Conservation (phyloP, 176 grass and related monocot species). For the Musa schizocarpa region DNA sequence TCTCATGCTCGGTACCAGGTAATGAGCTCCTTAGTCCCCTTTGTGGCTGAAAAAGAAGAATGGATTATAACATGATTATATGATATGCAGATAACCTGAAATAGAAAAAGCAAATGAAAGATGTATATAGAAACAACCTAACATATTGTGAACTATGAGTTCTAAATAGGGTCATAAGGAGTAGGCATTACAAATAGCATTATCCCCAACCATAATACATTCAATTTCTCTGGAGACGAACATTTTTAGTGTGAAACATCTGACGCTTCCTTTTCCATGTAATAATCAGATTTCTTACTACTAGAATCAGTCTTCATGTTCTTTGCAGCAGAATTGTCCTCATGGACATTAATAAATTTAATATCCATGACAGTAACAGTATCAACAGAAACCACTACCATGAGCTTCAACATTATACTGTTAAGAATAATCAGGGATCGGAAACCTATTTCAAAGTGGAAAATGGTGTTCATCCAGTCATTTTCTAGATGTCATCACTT, state of each 20-base stretch:
- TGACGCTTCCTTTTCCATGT: not conserved
- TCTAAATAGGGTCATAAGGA: not conserved
- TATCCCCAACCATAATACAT: not conserved
- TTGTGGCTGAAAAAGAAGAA: constrained; percentile 1
- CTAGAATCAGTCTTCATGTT: too few species aligned
- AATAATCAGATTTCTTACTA: not conserved
- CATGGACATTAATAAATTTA: too few species aligned
- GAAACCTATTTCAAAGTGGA: too few species aligned
- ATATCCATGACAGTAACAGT: too few species aligned
- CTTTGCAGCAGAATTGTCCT: too few species aligned
- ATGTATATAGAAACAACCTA: not conserved
- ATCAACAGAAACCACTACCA: too few species aligned
- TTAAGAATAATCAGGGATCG: too few species aligned
- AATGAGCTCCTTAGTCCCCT: constrained; percentile 36
- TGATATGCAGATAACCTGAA: not conserved
- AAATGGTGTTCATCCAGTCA: too few species aligned
- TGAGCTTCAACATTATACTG: too few species aligned
- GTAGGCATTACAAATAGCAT: not conserved
- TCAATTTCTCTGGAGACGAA: not conserved
- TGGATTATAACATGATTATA: not conserved
- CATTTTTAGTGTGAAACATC: not conserved
- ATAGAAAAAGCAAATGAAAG: not conserved
- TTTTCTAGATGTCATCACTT: too few species aligned
- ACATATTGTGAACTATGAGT: not conserved
- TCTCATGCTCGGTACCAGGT: constrained; percentile 23